Conservation (phyloP, 1,139 yeast species). For the Saccharomyces uvarum region DNA sequence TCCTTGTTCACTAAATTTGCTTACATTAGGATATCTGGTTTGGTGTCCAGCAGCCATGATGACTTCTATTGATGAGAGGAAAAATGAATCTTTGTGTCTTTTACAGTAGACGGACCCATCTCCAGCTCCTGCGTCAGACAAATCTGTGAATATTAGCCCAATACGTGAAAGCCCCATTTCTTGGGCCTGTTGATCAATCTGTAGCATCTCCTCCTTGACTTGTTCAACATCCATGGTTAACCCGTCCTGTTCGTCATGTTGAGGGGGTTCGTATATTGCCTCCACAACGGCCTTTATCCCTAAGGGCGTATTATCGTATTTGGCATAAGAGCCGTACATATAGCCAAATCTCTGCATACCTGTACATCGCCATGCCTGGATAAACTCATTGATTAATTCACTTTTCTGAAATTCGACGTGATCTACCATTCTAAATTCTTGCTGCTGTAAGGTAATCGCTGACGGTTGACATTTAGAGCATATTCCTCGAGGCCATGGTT, state of each 20-base stretch:
- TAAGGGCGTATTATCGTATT: slow-evolving; percentile 66
- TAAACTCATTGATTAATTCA: slow-evolving; percentile 66
- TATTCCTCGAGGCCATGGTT: slow-evolving; percentile 89
- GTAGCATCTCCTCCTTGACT: slow-evolving; percentile 51
- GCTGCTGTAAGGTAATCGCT: slow-evolving; percentile 86
- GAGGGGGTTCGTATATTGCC: slow-evolving; percentile 91
- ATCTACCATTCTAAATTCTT: slow-evolving; percentile 90
- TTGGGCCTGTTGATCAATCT: slow-evolving; percentile 49
- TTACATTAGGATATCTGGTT: slow-evolving; percentile 51
- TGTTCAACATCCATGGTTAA: slow-evolving; percentile 46
- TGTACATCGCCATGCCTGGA: slow-evolving; percentile 83
- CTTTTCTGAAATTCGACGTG: slow-evolving; percentile 86
- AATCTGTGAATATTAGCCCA: slow-evolving; percentile 84
- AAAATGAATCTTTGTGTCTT: slow-evolving; percentile 87
- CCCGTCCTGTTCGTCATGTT: slow-evolving; percentile 80
- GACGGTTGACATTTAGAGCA: slow-evolving; percentile 98
- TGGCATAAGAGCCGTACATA: slow-evolving; percentile 72
- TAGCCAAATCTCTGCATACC: slow-evolving; percentile 85
- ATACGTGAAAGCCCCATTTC: slow-evolving; percentile 61
- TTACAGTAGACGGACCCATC: slow-evolving; percentile 88
- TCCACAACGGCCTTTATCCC: slow-evolving; percentile 93
- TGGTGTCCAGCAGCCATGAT: slow-evolving; percentile 82
- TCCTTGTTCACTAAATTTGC: slow-evolving; percentile 62
- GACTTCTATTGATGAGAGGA: slow-evolving; percentile 77
- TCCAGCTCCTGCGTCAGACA: slow-evolving; percentile 77